Conservation (phyloP, 2,329 filamentous ascomycete genomes). For the Neofusicoccum cordaticola region DNA sequence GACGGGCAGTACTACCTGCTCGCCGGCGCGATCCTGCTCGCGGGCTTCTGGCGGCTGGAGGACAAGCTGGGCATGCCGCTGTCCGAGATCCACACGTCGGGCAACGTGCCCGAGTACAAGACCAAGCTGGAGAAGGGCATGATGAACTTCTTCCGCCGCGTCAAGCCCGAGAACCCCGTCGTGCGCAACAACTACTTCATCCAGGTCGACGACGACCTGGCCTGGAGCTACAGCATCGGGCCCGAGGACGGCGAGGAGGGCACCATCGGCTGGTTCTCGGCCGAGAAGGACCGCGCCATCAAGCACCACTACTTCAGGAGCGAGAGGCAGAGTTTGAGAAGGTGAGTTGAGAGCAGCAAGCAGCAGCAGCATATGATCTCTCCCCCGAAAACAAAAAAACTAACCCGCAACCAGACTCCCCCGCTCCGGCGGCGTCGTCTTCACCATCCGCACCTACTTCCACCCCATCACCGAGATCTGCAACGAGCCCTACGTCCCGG, state of each 20-base stretch:
- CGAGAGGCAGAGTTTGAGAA: slow-evolving; percentile 67
- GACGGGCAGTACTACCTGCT: slow-evolving; percentile 81
- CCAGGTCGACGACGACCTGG: slow-evolving; percentile 74
- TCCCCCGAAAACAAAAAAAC: not conserved
- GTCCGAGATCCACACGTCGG: slow-evolving; percentile 75
- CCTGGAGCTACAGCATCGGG: slow-evolving; percentile 76
- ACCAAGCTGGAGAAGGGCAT: slow-evolving; percentile 73
- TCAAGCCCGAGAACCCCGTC: slow-evolving; percentile 66
- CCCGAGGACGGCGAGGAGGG: slow-evolving; percentile 59
- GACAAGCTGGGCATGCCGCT: slow-evolving; percentile 81
- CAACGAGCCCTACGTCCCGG: slow-evolving; percentile 72
- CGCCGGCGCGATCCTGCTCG: slow-evolving; percentile 70
- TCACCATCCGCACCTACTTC: slow-evolving; percentile 81
- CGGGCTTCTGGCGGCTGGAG: slow-evolving; percentile 78
- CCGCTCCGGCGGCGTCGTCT: slow-evolving; percentile 53
- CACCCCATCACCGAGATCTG: slow-evolving; percentile 66
- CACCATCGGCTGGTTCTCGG: slow-evolving; percentile 67
- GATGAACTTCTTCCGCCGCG: slow-evolving; percentile 74
- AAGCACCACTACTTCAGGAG: slow-evolving; percentile 74
- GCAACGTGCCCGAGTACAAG: slow-evolving; percentile 69
- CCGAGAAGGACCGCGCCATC: slow-evolving; percentile 70
- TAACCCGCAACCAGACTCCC: slow-evolving; percentile 34
- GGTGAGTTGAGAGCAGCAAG: slow-evolving; percentile 31
- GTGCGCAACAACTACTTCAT: slow-evolving; percentile 82
- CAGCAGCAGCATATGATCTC: too few species aligned